Base-by-base conservation (phyloP, 2,329 filamentous ascomycete genomes). In the Cadophora gregata region DNA sequence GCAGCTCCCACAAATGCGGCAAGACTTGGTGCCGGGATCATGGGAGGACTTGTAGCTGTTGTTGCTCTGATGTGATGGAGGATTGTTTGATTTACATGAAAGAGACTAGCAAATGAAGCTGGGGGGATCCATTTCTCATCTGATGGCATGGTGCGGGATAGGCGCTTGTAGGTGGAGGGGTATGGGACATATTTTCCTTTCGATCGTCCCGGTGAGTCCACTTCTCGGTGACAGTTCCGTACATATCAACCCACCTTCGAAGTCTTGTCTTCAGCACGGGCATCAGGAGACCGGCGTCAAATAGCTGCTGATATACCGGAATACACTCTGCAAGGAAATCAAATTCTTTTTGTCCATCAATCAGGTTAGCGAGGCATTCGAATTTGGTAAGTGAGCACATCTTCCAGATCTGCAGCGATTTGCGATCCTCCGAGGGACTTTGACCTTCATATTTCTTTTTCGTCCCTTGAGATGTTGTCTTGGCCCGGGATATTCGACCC, bases 41-140 rank as follows among this genome's bases (percentile, higher is more conserved):
- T 73, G 29, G 73, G 72, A 58, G 69, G 67, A 42, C 63, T 76
- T 53, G 73, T 69, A 21, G 72, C 69, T 42, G 67, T 70, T 6
- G 58, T 69, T 19, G 71, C 58, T 12, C 33, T 75, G 50, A 67
- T 74, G 66, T 74, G 53, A 71, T 60, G n/a, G 33, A 16, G 59
- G 51, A 24, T 59, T 50, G 59, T 56, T 51, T 47, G 55, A 53
- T 63, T 27, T 24, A 51, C 25, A 58, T 53, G 25, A 36, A n/a
- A 51, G 55, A 50, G 48, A 31, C 31, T 56, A 45, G 21, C 33
- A 21, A 58, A 59, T 10, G 51, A 64, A 48, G 48, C 33, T 45
- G 58, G 19, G 42, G 38, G 48, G 36, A 33, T 45, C 31, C 33
- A 45, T 55, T 36, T 59, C 50, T 66, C 33, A 31, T 29, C 45